Evolutionary conservation across 2,329 filamentous ascomycete genomes (phyloP), one percentile per base, ranked within the genome.

Genomic region (Sporothrix brunneoviolacea): DNA sequence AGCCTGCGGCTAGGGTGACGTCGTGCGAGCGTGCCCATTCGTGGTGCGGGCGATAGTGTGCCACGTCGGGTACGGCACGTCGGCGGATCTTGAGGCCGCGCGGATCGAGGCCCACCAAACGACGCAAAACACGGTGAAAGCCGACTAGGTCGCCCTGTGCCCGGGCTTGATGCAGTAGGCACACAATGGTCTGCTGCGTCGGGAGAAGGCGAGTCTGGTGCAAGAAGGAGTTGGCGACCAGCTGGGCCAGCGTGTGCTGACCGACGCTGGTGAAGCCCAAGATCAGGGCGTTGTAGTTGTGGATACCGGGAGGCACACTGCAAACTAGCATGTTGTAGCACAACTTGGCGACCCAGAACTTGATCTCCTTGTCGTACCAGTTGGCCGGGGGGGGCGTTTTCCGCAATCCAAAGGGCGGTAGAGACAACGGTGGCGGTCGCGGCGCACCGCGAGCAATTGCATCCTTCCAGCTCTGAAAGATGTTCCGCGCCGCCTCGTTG

Each of bases 271-370:
- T 73, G 45, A 91, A 81, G n/a, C 79, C 77, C n/a, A 77, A 64
- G 3, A 91, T 75, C 22, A 93, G 72, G 12, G 76, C 74, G 60
- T 90, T 90, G 68, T 83, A 88, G 4, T 83, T 88, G 56, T 81
- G 73, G 32, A 86, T 75, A 54, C 79, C 79, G 0, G 86, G 84
- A 0, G 81, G 77, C 16, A 78, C 70, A 2, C 74, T 64, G 3
- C 79, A 81, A 4, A 80, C 68, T 15, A 88, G 72, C 3, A 93
- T 68, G 60, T 88, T 88, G 65, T 83, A 83, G 64, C 77, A 80
- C 47, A 82, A 69, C 58, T 71, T 73, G n/a, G 46, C 50, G 8
- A 57, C 52, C 58, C 56, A 57, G 41, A 48, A 45, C 43, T 54
- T 53, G 48, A 57, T 52, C 15, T 49, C 43, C 13, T 41, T 35